Conservation (phyloP, 306 rosid genomes). For the Oxytropis ochrocephala region DNA sequence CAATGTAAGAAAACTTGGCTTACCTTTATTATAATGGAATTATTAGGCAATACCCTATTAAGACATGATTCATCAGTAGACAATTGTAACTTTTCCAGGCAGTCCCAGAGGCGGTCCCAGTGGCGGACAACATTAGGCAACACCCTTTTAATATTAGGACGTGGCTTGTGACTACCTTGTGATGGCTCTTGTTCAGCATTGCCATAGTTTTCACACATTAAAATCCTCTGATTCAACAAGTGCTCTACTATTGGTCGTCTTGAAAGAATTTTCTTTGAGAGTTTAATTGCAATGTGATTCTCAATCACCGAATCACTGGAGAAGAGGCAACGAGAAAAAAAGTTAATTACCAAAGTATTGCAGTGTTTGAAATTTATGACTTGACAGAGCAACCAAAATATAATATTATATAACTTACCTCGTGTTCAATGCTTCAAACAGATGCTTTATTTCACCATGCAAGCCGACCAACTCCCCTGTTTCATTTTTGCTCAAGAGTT, state of each 20-base stretch:
- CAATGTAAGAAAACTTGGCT: background rate
- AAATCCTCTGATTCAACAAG: background rate
- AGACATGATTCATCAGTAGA: background rate
- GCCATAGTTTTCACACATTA: background rate
- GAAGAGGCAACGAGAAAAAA: background rate
- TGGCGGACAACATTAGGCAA: no score
- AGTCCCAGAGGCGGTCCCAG: conserved; percentile 11
- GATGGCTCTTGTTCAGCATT: background rate
- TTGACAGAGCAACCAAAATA: no score
- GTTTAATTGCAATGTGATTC: conserved; percentile 3
- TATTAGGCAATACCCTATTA: background rate
- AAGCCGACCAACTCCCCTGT: background rate
- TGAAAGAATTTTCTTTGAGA: background rate
- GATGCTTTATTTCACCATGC: conserved; percentile 26
- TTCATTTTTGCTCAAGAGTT: background rate
- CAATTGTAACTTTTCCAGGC: background rate
- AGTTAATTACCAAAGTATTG: background rate
- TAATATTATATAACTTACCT: conserved; percentile 12
- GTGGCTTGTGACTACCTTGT: background rate
- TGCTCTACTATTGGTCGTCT: background rate
- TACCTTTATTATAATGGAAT: conserved; percentile 25
- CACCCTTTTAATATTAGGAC: no score
- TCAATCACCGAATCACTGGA: background rate
- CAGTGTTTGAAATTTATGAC: no score
- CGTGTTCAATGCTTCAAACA: conserved; percentile 13